These are phyloP conservation scores for Magnusiomyces sp. DNA, from an alignment of 1,139 yeast genomes.

Conservation along the genomic window DNA sequence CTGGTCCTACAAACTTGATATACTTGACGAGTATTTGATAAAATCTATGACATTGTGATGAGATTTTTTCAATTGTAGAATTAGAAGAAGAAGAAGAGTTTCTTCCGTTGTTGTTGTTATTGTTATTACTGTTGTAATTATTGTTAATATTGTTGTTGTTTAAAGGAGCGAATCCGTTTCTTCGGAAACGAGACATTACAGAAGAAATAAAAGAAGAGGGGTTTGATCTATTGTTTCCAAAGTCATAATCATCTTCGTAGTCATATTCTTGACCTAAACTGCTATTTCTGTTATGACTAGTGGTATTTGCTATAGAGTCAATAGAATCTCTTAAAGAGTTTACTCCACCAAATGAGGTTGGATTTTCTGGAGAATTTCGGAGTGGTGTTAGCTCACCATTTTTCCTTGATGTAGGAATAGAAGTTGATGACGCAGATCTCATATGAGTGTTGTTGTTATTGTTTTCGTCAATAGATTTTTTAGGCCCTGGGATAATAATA, in stretches of 20 bases:
- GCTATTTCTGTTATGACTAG: neutral
- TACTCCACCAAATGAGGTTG: neutral
- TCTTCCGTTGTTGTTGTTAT: no score
- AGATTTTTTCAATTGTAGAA: neutral
- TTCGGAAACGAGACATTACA: neutral
- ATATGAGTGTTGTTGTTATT: no score
- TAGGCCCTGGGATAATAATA: no score
- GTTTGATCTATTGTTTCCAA: neutral
- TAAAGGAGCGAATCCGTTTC: neutral
- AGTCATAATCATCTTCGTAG: neutral
- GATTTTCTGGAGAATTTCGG: neutral
- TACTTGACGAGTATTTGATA: slow-evolving; percentile 34
- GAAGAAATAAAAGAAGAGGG: neutral
- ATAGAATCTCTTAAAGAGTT: neutral
- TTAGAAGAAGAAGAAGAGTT: no score
- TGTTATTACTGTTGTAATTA: neutral
- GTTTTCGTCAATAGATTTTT: no score
- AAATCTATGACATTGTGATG: neutral
- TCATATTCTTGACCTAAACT: neutral
- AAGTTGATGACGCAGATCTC: no score
- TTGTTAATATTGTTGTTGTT: neutral
- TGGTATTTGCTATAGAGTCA: neutral
- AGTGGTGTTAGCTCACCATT: neutral
- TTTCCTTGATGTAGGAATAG: neutral
- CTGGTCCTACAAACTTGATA: slow-evolving; percentile 63